Base-by-base conservation (phyloP, 345 rosid genomes). In the Pseudoturritis turrita region DNA sequence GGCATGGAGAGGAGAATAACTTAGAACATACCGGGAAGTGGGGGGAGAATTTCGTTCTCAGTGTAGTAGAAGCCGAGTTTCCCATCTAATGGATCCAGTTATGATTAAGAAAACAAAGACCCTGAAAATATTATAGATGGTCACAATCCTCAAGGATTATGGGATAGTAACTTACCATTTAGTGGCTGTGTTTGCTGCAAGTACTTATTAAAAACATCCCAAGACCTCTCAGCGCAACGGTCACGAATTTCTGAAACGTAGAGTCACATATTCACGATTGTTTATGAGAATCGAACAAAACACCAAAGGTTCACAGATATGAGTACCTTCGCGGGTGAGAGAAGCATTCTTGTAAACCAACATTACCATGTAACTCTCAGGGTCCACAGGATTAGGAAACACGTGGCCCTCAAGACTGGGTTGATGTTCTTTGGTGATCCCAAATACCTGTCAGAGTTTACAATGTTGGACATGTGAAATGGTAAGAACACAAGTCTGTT, bases 1-100 rank as follows among this genome's bases (percentile, higher is more conserved):
- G 44, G 7, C 9, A 7, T 62, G 50, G 45, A 35, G 46, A 52
- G 18, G 45, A 28, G 36, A 62, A 18, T 12, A 33, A 28, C 4
- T 46, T 6, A 68, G 33, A 74, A 77, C 85, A 21, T 41, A 95
- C 99, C 90, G 33, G 99, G 96, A 14, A 95, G 96, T 18, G 96
- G 97, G 59, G 99, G 99, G 51, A 91, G 89, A 73, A 95, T 95
- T 83, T 95, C 99, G 55, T 95, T 91, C 58, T 95, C 97, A 81
- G 83, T 91, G 84, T 88, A 95, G 83, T 85, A 95, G 78, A 87
- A 95, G 62, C 99, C 96, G n/a, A 95, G 81, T 81, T 89, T 95
- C 52, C 99, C 96, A 80, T 85, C 97, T 91, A 60, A 77, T 63
- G 59, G 65, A 80, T 70, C 10, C 33, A 64, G 64, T 65, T 39